Base-by-base conservation (phyloP, 2,329 filamentous ascomycete genomes). In the Fusarium tanahbumbuense region DNA sequence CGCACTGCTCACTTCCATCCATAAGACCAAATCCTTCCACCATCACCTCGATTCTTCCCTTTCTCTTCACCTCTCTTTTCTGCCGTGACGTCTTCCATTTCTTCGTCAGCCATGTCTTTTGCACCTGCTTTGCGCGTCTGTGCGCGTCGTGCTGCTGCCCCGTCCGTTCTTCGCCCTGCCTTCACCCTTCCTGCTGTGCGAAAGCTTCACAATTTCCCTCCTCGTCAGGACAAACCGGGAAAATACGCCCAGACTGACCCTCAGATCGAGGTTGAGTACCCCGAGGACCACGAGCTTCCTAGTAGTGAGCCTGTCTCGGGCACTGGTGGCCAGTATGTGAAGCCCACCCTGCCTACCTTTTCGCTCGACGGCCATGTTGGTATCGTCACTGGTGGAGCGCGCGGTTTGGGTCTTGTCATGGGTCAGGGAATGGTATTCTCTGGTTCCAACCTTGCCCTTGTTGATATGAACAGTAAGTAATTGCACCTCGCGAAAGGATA, bases 371-470 rank as follows among this genome's bases (percentile, higher is more conserved):
- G 90, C 66, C 91, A 91, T 77, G 92, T 94, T 11, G 93, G 89
- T 48, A 85, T 98, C 42, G 92, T 98, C 41, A 98, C 95, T 2
- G 95, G 95, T 55, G 95, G 94, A 77, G 95, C 95, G 27, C 87
- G 94, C 77, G 95, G 95, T 10, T 82, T 98, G 61, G 95, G 95
- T 41, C 84, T 98, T 66, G 94, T 97, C 73, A 98, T 98, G 92
- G 92, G 92, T 54, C 94, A 97, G 83, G 94, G 92, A 48, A 88
- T 97, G 81, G 92, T 97, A 56, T 91, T 93, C 56, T 96, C 92
- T 56, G 95, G 95, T 55, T 92, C 93, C 12, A 91, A 97, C 79
- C 86, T 98, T 67, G 95, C 95, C 44, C 92, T 98, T 80, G 93
- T 98, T 42, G 95, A 98, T 79, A 85, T 98, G 83, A 97, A 98